Conservation (phyloP, 2,329 filamentous ascomycete species). For the Zelopaecilomyces penicillatus region DNA sequence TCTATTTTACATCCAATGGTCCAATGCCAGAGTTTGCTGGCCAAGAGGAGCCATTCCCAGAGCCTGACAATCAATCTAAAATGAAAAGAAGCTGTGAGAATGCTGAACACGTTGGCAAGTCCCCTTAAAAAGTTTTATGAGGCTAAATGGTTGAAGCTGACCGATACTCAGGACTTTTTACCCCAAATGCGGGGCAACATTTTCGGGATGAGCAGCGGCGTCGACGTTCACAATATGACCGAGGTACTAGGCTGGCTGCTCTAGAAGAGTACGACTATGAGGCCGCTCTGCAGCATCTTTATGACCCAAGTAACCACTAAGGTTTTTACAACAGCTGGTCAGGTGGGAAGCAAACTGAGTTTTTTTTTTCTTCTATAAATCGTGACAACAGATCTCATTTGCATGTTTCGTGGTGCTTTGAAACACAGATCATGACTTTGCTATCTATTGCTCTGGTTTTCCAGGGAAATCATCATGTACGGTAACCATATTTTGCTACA, state of each 20-base stretch:
- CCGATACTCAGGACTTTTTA: conserved; percentile 59
- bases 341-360: conserved; percentile 5
- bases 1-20: conserved; percentile 44
- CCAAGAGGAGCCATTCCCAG: conserved; percentile 66
- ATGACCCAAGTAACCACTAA: conserved; percentile 17
- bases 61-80: conserved; percentile 77
- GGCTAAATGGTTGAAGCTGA: neutral
- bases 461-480: conserved; percentile 10
- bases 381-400: too few relatives aligned
- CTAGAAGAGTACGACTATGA: conserved; percentile 54
- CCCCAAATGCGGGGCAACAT: conserved; percentile 66
- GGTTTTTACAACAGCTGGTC: conserved; percentile 9
- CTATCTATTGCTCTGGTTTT: conserved; percentile 10
- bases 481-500: conserved; percentile 8
- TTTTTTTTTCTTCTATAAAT: too few relatives aligned
- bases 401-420: conserved; percentile 11
- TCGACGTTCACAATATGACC: conserved; percentile 70
- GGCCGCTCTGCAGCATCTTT: conserved; percentile 31
- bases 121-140: neutral
- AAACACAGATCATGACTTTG: too few relatives aligned
- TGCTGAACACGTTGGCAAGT: conserved; percentile 71
- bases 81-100: conserved; percentile 83
- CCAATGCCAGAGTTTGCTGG: conserved; percentile 49
- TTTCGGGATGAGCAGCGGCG: conserved; percentile 68
- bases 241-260: conserved; percentile 65